Conservation (phyloP, 352 stramenopile species). For the Phytophthora fragariaefolia region DNA sequence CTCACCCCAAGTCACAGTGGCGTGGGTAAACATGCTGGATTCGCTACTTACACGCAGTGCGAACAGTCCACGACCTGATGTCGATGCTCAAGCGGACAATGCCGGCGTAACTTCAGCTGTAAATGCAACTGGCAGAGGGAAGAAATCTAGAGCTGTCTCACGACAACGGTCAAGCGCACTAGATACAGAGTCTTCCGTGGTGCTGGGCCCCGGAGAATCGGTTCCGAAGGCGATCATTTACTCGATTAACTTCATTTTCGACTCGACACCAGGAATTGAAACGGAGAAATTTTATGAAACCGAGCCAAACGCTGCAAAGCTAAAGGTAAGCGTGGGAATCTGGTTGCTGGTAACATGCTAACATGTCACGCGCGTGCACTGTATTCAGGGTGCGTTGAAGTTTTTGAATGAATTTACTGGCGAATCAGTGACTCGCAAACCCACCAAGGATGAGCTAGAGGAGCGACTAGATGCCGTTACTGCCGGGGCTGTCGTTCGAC, state of each 20-base stretch:
- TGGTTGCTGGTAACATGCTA: too few species aligned
- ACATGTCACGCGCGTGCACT: constrained; percentile 13
- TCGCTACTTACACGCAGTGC: constrained; percentile 74
- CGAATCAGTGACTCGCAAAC: constrained; percentile 42
- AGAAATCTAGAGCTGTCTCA: constrained; percentile 35
- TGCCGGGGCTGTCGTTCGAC: constrained; percentile 62
- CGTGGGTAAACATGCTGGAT: constrained; percentile 80
- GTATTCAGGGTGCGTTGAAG: constrained; percentile 41
- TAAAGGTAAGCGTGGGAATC: constrained; percentile 70
- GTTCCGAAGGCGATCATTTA: constrained; percentile 64
- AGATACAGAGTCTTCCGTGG: constrained; percentile 55
- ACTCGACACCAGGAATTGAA: constrained; percentile 81
- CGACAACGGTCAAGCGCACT: constrained; percentile 52
- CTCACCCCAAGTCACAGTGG: constrained; percentile 72
- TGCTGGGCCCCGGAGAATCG: constrained; percentile 47
- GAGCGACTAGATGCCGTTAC: constrained; percentile 62
- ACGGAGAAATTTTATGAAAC: constrained; percentile 76
- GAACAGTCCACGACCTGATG: constrained; percentile 75
- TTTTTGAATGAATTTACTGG: constrained; percentile 73
- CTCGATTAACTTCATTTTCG: constrained; percentile 86
- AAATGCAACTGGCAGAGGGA: constrained; percentile 32
- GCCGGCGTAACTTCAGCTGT: constrained; percentile 14
- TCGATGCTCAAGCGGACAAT: constrained; percentile 23
- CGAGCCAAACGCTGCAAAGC: constrained; percentile 50
- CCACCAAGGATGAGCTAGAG: constrained; percentile 68